phyloP scores from a whole-genome alignment of 805 yeast genomes.

The Candida maltosa region DNA sequence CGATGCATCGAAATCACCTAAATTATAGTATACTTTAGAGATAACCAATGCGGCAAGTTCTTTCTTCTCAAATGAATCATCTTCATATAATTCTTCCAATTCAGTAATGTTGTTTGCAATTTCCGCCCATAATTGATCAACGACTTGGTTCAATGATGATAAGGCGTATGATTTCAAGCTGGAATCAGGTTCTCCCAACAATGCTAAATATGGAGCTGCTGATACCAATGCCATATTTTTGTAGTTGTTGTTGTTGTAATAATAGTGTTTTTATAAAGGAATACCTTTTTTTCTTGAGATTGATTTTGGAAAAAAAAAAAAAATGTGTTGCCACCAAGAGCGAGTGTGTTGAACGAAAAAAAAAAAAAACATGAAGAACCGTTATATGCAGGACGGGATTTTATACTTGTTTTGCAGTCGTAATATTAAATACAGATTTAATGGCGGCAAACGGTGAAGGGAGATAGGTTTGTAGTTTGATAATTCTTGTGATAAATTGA shows the following conservation, averaged over 20 bases:
- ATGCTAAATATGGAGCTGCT: slow-evolving; percentile 90
- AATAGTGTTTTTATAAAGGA: no score
- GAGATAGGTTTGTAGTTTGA: no score
- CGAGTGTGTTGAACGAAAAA: no score
- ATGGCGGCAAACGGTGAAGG: no score
- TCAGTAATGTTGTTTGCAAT: slow-evolving; percentile 85
- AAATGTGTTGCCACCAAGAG: no score
- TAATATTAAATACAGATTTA: no score
- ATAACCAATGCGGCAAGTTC: slow-evolving; percentile 87
- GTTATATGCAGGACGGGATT: no score
- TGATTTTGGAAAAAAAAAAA: not conserved
- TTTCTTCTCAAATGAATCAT: slow-evolving; percentile 69
- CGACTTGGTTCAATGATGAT: slow-evolving; percentile 72
- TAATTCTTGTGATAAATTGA: no score
- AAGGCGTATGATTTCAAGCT: slow-evolving; percentile 81
- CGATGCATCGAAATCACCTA: slow-evolving; percentile 90
- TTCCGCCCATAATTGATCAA: slow-evolving; percentile 95
- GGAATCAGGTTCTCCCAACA: slow-evolving; percentile 78
- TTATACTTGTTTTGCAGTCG: no score
- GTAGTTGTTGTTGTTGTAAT: not conserved
- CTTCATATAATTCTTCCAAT: slow-evolving; percentile 90
- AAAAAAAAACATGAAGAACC: no score
- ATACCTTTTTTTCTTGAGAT: no score
- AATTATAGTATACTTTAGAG: slow-evolving; percentile 84
- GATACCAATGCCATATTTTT: slow-evolving; percentile 60